These are phyloP conservation scores for Aspergillus novoparasiticus DNA, from an alignment of 2,329 filamentous ascomycete species.

Conservation along the genomic window DNA sequence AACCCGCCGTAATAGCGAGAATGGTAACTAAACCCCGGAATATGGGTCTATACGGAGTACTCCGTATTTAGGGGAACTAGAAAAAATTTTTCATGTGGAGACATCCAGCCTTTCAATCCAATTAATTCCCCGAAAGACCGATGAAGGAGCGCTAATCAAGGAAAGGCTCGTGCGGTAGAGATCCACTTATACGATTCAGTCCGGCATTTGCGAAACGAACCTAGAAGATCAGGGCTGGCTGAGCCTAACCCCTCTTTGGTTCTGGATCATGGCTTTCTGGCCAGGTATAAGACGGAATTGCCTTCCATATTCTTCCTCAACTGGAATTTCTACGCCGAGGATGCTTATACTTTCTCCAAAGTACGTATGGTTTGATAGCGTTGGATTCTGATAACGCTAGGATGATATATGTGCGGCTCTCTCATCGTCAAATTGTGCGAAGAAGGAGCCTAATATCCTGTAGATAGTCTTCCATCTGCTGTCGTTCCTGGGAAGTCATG, in stretches of 20 bases:
- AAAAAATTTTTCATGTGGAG: neutral
- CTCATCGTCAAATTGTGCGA: neutral
- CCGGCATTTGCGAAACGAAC: neutral
- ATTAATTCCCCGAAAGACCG: neutral
- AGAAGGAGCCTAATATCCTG: neutral
- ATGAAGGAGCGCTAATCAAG: no score
- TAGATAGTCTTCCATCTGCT: neutral
- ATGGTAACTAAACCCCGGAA: neutral
- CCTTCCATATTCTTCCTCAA: neutral
- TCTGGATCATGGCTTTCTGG: neutral
- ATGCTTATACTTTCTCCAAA: neutral
- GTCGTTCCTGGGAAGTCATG: neutral
- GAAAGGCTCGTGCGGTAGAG: neutral
- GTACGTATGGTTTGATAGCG: neutral
- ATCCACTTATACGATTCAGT: neutral
- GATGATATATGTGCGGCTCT: neutral
- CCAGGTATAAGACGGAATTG: neutral
- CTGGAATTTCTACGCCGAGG: neutral
- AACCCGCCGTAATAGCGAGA: no score
- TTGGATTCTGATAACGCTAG: neutral
- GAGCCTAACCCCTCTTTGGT: no score
- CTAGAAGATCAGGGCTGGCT: neutral
- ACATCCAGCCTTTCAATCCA: neutral
- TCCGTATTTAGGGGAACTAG: neutral
- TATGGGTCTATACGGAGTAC: neutral